Percentiles rank a stretch among this genome's conserved stretches.
phyloP scores from a whole-genome alignment of 2,329 filamentous ascomycete species.

The Ceratocystis eucalypticola region DNA sequence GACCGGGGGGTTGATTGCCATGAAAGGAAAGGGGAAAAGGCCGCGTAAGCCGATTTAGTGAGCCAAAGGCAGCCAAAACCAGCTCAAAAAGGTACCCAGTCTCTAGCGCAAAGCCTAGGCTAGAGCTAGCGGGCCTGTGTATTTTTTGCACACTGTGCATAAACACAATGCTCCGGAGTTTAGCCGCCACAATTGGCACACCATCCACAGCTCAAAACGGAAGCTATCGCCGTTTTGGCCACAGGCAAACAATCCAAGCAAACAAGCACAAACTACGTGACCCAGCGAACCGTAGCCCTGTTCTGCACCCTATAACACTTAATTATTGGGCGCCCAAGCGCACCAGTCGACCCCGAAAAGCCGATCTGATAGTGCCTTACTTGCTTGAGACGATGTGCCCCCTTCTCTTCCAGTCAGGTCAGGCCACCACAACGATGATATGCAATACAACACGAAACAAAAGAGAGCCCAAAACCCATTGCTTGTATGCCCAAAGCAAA shows the following conservation, averaged over 20 bases:
- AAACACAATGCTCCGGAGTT: not conserved
- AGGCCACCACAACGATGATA: not conserved
- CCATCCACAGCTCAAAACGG: not conserved
- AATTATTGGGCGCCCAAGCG: not conserved
- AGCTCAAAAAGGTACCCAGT: not conserved
- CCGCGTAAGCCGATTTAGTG: constrained; percentile 17
- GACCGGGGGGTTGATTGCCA: not conserved
- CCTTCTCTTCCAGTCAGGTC: not conserved
- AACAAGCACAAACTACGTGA: not conserved
- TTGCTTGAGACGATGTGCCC: no score
- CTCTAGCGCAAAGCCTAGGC: not conserved
- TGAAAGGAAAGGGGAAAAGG: constrained; percentile 15
- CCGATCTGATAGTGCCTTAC: not conserved
- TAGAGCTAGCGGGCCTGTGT: not conserved
- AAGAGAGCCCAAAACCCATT: not conserved
- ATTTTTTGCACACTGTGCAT: not conserved
- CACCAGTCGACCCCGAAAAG: not conserved
- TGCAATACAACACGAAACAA: not conserved
- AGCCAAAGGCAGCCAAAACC: not conserved
- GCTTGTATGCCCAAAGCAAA: not conserved
- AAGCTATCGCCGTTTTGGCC: not conserved
- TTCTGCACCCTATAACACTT: not conserved
- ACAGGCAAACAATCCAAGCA: not conserved
- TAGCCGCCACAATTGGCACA: not conserved
- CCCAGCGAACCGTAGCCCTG: not conserved